Conservation (phyloP, 2,329 filamentous ascomycete genomes). For the Aspergillus persii region DNA sequence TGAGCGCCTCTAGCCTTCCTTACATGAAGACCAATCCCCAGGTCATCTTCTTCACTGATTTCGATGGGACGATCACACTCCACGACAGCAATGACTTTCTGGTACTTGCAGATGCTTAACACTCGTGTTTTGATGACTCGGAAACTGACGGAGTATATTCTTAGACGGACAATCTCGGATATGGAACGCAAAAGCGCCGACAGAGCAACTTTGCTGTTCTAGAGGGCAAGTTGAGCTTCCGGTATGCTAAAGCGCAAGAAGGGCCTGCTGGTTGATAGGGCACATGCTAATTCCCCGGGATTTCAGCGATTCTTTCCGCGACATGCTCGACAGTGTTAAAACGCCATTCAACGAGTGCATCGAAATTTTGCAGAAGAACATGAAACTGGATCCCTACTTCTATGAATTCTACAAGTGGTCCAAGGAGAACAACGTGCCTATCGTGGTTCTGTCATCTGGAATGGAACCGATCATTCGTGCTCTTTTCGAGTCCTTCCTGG, state of each 20-base stretch:
- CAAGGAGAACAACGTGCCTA: conserved; percentile 76
- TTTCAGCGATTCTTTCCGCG: conserved; percentile 70
- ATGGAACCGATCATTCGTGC: conserved; percentile 91
- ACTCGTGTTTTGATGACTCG: neutral
- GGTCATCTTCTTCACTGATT: conserved; percentile 98
- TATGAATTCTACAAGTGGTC: conserved; percentile 84
- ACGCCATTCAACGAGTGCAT: conserved; percentile 81
- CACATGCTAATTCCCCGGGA: conserved; percentile 3
- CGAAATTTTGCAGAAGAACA: conserved; percentile 72
- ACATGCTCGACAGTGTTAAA: conserved; percentile 86
- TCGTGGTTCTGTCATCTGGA: conserved; percentile 86
- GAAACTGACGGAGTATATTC: conserved; percentile 39
- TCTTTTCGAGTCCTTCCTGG: conserved; percentile 75
- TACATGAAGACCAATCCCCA: conserved; percentile 63
- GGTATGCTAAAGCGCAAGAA: conserved; percentile 41
- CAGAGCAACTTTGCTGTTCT: conserved; percentile 76
- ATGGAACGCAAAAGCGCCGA: conserved; percentile 67
- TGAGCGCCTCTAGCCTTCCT: conserved; percentile 35
- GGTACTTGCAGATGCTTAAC: conserved; percentile 35
- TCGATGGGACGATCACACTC: conserved; percentile 91
- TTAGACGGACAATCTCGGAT: conserved; percentile 90
- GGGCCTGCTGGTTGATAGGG: neutral
- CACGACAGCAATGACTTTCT: conserved; percentile 68
- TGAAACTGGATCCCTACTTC: conserved; percentile 86
- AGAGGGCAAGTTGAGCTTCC: conserved; percentile 67